A percentile compares a stretch with the other conserved stretches of the same genome.
phyloP scores from a whole-genome alignment of 1,284 basidiomycete genomes.

The Pisolithus thermaeus region DNA sequence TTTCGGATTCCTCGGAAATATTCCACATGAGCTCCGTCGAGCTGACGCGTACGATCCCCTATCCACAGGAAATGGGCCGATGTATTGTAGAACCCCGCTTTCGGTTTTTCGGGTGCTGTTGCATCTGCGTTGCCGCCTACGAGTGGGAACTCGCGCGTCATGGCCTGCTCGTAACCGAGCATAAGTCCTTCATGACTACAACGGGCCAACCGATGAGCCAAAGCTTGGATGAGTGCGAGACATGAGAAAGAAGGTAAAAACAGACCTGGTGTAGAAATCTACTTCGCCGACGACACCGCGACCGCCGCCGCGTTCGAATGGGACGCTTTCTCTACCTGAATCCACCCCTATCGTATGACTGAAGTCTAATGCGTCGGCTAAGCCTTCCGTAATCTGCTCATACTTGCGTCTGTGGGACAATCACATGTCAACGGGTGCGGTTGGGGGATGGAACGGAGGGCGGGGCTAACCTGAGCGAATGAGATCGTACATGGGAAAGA shows the following conservation, averaged over 20 bases:
- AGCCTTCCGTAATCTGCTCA: constrained; percentile 75
- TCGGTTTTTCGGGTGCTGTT: constrained; percentile 1
- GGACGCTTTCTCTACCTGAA: constrained; percentile 41
- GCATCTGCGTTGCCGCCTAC: not conserved
- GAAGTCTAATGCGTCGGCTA: constrained; percentile 92
- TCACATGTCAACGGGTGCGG: constrained; percentile 10
- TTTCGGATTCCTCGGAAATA: constrained; percentile 94
- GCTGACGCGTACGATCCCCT: constrained; percentile 92
- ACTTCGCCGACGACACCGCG: constrained; percentile 82
- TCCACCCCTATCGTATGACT: constrained; percentile 81
- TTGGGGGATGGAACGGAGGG: not conserved
- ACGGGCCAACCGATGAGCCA: constrained; percentile 2
- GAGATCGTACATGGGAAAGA: constrained; percentile 84
- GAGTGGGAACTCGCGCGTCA: constrained; percentile 64
- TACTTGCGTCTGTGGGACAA: constrained; percentile 62
- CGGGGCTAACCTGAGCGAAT: constrained; percentile 54
- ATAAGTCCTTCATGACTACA: constrained; percentile 88
- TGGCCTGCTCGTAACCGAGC: constrained; percentile 89
- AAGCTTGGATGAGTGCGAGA: not conserved
- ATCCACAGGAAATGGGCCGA: constrained; percentile 97
- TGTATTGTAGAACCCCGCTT: constrained; percentile 68
- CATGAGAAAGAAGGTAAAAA: not conserved
- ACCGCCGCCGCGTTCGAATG: constrained; percentile 65
- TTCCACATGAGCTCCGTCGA: constrained; percentile 92
- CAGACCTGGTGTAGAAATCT: constrained; percentile 88